phyloP scores from a whole-genome alignment of 345 rosid genomes.

The Turnera subulata region DNA sequence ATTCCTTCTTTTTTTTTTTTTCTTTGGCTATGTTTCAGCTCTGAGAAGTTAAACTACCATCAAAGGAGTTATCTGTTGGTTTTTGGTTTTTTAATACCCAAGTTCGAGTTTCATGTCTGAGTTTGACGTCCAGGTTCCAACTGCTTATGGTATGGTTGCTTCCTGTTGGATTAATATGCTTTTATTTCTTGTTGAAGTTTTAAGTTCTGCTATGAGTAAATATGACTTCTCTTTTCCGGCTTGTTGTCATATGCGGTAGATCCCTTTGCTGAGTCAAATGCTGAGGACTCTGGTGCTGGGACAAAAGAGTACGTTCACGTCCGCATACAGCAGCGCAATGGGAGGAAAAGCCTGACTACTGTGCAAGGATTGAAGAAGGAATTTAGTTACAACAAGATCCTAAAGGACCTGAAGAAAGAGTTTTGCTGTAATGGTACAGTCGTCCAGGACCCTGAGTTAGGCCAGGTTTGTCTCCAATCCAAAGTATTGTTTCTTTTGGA shows the following conservation, averaged over 20 bases:
- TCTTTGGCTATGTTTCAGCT: constrained; percentile 23
- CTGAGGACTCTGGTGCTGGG: constrained; percentile 59
- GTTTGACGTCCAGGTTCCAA: constrained; percentile 60
- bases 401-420: constrained; percentile 85
- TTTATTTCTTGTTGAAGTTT: too few species aligned
- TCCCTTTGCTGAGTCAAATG: constrained; percentile 36
- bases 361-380: constrained; percentile 64
- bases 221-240: background rate
- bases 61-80: too few species aligned
- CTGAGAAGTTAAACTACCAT: constrained; percentile 26
- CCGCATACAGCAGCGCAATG: constrained; percentile 32
- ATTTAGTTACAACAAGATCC: constrained; percentile 81
- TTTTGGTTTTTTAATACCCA: constrained; percentile 33
- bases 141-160: constrained; percentile 53
- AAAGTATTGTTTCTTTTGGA: background rate
- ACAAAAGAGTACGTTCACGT: constrained; percentile 34
- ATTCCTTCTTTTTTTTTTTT: background rate
- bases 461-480: constrained; percentile 43
- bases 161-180: background rate
- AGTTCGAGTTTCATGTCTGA: constrained; percentile 75
- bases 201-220: background rate
- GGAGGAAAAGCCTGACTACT: constrained; percentile 35
- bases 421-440: constrained; percentile 97
- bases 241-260: background rate
- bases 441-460: constrained; percentile 86